Evolutionary conservation across 768 basidiomycete genomes (phyloP).

Genomic region (Lactifluus rugatus): DNA sequence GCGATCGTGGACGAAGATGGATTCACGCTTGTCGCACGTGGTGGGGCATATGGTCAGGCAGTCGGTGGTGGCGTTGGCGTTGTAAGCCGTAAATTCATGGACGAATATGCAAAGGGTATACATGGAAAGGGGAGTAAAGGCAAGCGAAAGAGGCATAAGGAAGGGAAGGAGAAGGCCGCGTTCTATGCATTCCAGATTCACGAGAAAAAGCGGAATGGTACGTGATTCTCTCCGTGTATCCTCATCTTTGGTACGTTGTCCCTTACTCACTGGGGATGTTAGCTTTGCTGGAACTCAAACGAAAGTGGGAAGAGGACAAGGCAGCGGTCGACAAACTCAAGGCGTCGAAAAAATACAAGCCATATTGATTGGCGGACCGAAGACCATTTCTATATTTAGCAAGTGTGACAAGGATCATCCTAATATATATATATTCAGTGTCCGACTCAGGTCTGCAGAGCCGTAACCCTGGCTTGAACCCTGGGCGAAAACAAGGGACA

Average conservation of each 20-base stretch:
- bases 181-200: slow-evolving; percentile 91
- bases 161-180: slow-evolving; percentile 48
- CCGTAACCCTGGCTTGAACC: neutral
- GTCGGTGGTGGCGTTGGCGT: slow-evolving; percentile 70
- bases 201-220: slow-evolving; percentile 81
- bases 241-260: slow-evolving; percentile 3
- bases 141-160: slow-evolving; percentile 51
- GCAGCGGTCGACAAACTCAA: slow-evolving; percentile 73
- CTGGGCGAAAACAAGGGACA: neutral
- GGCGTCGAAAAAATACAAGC: slow-evolving; percentile 70
- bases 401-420: too few species aligned
- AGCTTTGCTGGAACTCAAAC: slow-evolving; percentile 55
- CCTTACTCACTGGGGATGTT: neutral
- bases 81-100: slow-evolving; percentile 49
- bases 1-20: slow-evolving; percentile 91
- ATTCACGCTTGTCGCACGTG: slow-evolving; percentile 88
- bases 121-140: slow-evolving; percentile 24
- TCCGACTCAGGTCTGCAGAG: too few species aligned
- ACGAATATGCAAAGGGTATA: slow-evolving; percentile 16
- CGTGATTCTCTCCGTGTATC: slow-evolving; percentile 11
- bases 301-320: slow-evolving; percentile 84
- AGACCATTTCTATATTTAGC: too few species aligned
- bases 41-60: slow-evolving; percentile 82
- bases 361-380: too few species aligned
- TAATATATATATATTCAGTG: neutral